phyloP scores from a whole-genome alignment of 129 eudicot genomes.

The Erigeron canadensis region DNA sequence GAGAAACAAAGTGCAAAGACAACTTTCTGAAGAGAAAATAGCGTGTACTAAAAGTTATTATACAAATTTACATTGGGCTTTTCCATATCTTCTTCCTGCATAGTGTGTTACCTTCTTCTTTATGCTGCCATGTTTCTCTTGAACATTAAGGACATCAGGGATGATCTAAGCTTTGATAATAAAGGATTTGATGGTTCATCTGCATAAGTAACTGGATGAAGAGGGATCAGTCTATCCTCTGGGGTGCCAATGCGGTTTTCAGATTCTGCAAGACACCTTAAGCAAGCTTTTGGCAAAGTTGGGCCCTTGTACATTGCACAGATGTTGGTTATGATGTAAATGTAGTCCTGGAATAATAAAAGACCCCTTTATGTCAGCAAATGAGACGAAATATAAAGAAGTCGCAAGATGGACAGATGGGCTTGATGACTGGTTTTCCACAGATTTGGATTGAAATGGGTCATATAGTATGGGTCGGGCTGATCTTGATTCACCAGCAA shows the following conservation, averaged over 20 bases:
- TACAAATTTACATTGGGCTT: slow-evolving; percentile 19
- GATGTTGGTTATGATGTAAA: slow-evolving; percentile 30
- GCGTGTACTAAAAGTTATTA: neutral
- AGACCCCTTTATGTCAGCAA: neutral
- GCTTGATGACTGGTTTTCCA: neutral
- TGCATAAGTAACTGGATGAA: slow-evolving; percentile 41
- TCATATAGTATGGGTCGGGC: neutral
- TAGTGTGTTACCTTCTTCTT: slow-evolving; percentile 3
- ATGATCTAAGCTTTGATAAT: slow-evolving; percentile 30
- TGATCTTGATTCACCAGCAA: no score
- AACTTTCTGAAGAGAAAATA: neutral
- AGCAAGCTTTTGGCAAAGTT: slow-evolving; percentile 41
- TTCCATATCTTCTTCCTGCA: neutral
- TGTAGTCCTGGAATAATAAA: slow-evolving; percentile 33
- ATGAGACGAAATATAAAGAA: neutral
- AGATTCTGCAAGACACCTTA: slow-evolving; percentile 40
- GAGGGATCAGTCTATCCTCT: slow-evolving; percentile 33
- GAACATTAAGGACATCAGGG: slow-evolving; percentile 34
- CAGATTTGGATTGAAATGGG: neutral
- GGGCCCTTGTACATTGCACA: slow-evolving; percentile 39
- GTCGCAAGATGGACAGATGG: neutral
- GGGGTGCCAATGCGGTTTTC: slow-evolving; percentile 21
- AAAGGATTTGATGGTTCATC: slow-evolving; percentile 27
- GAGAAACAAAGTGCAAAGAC: neutral
- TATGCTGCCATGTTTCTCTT: slow-evolving; percentile 25